Base-by-base conservation (phyloP, 73 alveolate species). In the Paramecium bursaria region DNA sequence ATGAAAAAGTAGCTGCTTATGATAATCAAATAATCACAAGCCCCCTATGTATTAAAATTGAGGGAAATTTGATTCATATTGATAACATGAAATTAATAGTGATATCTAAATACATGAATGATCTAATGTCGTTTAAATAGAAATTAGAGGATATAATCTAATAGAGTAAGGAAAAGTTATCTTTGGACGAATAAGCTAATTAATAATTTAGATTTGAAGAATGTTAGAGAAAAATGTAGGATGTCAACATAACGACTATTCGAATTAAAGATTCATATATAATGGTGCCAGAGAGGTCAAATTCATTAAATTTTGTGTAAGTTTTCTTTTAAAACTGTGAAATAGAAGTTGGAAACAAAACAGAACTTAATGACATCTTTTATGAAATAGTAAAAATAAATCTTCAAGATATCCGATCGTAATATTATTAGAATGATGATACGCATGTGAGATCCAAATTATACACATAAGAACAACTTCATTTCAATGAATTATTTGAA, bases 31-130 rank as follows among this genome's bases (percentile, higher is more conserved):
- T n/a, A n/a, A n/a, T n/a, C n/a, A n/a, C n/a, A n/a, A n/a, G n/a
- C n/a, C n/a, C n/a, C n/a, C n/a, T n/a, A 25, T 21, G 22, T 39
- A 39, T 33, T 39, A 67, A 67, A 42, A 11, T 67, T 15, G 82
- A 67, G 27, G 35, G 35, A 25, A 67, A 42, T 4, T 23, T 67
- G 17, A 67, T 67, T 21, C 10, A 21, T n/a, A n/a, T 67, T 0
- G 50, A 67, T 3, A 67, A 67, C 44, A 14, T 67, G 21, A 67
- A 67, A 67, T 67, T 67, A 4, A 25, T 25, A 25, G 22, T 67
- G 19, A 67, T 67, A 21, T 31, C 82, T 5, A 67, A 47, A 67
- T 67, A 67, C 11, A n/a, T 67, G 2, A 67, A 67, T 2, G 82
- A 67, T 39, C 33, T 67, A 31, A 35, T 39, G 21, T 42, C 82